Base-by-base conservation (phyloP, 371 early-diverging fungal species). In the Dichotomocladium elegans region DNA sequence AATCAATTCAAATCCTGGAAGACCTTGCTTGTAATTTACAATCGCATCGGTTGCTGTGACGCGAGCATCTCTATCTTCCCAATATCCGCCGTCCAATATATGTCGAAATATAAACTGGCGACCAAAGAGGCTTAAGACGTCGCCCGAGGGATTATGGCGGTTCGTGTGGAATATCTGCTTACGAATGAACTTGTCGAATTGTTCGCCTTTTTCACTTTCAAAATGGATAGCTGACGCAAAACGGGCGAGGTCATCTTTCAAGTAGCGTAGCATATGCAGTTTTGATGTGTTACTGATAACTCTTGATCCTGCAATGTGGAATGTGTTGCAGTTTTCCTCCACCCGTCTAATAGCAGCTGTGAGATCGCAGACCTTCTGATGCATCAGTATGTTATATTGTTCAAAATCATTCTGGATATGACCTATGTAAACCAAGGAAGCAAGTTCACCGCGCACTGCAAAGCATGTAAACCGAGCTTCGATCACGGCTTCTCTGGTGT, bases 191-290 rank as follows among this genome's bases (percentile, higher is more conserved):
- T 44, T 43, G 45, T 53, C 37, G 30, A 43, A 53, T 26, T 53
- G 45, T 17, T 53, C 53, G 1, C 53, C 53, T 27, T 43, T 53
- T 35, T 53, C 53, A 3, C 35, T 22, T 37, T 53, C 45, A 17
- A 31, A 53, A 21, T 53, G 29, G 14, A 53, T 33, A 5, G 26
- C 45, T 35, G 42, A 4, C 29, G 29, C 53, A 44, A 53, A 53
- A 11, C 26, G 44, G 1, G 11, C 7, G 21, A 53, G 11, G 45
- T 46, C 53, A 1, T 53, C 35, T 14, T 1, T 1, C 2, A 53
- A 2, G 31, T 53, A 46, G 2, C 24, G 19, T 4, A 53, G 19
- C 7, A 31, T 11, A 22, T 53, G 53, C 7, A 33, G n/a, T n/a
- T n/a, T n/a, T n/a, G n/a, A n/a, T n/a, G n/a, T n/a, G n/a, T n/a